Conservation (phyloP, 2,329 filamentous ascomycete genomes). For the Phoma sp. region DNA sequence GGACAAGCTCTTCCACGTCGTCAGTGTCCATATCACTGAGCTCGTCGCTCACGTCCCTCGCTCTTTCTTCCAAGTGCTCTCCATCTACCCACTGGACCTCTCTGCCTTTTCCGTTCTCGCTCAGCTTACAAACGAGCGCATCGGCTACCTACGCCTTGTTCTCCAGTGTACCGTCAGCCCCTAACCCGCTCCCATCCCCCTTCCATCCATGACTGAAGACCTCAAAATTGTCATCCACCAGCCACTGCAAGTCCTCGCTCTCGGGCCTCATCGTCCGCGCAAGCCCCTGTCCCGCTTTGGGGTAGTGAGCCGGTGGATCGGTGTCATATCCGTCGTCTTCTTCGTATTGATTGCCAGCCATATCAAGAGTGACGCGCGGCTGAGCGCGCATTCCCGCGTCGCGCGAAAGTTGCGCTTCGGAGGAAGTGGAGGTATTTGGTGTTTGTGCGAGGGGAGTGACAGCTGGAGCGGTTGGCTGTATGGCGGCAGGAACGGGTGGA, state of each 20-base stretch:
- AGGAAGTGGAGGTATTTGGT: slow-evolving; percentile 35
- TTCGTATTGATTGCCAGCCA: slow-evolving; percentile 35
- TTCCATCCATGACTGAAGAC: slow-evolving; percentile 62
- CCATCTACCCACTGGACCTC: background rate
- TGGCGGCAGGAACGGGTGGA: slow-evolving; percentile 16
- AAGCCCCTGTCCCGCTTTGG: slow-evolving; percentile 67
- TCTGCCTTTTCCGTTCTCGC: background rate
- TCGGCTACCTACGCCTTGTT: slow-evolving; percentile 14
- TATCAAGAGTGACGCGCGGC: slow-evolving; percentile 27
- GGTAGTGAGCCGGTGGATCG: slow-evolving; percentile 64
- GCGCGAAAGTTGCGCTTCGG: slow-evolving; percentile 43
- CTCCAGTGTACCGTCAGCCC: slow-evolving; percentile 33
- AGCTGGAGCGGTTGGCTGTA: slow-evolving; percentile 42
- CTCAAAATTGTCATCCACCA: slow-evolving; percentile 65
- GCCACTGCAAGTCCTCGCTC: slow-evolving; percentile 65
- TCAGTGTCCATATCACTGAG: slow-evolving; percentile 16
- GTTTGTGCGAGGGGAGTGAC: slow-evolving; percentile 25
- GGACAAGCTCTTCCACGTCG: slow-evolving; percentile 10
- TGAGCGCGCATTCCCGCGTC: slow-evolving; percentile 27
- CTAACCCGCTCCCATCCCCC: slow-evolving; percentile 42
- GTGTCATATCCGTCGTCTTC: slow-evolving; percentile 61
- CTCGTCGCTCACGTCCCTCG: background rate
- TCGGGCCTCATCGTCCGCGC: slow-evolving; percentile 60
- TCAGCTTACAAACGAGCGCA: background rate
- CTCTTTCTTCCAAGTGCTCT: background rate